Conservation (phyloP, 768 basidiomycete genomes). For the Calvatia gigantea region DNA sequence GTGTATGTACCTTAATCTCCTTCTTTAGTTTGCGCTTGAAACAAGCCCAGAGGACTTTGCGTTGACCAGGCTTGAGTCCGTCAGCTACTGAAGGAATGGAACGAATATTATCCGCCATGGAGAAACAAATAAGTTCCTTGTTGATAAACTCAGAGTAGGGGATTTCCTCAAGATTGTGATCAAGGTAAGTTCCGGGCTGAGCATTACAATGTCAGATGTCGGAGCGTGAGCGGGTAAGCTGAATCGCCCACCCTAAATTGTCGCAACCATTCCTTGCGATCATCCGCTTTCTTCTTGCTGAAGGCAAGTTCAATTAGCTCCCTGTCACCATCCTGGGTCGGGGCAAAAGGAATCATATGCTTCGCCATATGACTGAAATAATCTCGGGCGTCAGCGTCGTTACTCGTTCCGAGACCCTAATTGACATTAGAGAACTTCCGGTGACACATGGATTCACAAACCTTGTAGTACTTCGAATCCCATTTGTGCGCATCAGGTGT, state of each 20-base stretch:
- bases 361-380: slow-evolving; percentile 92
- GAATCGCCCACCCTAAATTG: slow-evolving; percentile 62
- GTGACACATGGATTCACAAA: slow-evolving; percentile 25
- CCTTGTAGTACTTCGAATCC: slow-evolving; percentile 97
- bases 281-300: slow-evolving; percentile 99
- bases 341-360: slow-evolving; percentile 91
- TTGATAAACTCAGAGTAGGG: slow-evolving; percentile 95
- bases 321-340: slow-evolving; percentile 76
- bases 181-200: slow-evolving; percentile 90
- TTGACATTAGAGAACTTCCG: neutral
- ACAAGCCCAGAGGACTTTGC: slow-evolving; percentile 94
- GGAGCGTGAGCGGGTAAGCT: slow-evolving; percentile 2
- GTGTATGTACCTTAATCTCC: slow-evolving; percentile 80
- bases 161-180: slow-evolving; percentile 85
- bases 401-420: slow-evolving; percentile 95
- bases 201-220: neutral
- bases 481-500: slow-evolving; percentile 78
- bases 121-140: slow-evolving; percentile 95
- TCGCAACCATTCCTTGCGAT: slow-evolving; percentile 96
- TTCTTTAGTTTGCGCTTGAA: slow-evolving; percentile 93
- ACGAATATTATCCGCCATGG: slow-evolving; percentile 98
- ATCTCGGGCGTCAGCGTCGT: slow-evolving; percentile 81
- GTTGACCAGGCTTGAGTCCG: slow-evolving; percentile 95
- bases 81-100: slow-evolving; percentile 95
- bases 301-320: slow-evolving; percentile 95